Evolutionary conservation across 169 alveolate genomes (phyloP).

Genomic region (Amoebophrya sp.): DNA sequence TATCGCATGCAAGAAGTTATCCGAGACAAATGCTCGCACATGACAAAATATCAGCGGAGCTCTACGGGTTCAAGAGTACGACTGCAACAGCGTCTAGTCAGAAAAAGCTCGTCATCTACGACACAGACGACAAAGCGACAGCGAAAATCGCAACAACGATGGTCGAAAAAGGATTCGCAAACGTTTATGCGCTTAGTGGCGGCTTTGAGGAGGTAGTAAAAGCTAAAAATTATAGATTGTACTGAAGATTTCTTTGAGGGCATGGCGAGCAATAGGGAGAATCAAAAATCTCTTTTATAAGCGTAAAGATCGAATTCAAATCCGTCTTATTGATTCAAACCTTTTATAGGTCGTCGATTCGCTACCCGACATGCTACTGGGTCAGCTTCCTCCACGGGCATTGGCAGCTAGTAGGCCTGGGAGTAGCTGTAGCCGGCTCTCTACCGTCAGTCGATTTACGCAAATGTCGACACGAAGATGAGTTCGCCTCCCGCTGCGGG

Average conservation of each 20-base stretch:
- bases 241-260: too few relatives aligned
- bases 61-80: neutral
- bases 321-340: too few relatives aligned
- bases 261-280: too few relatives aligned
- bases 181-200: neutral
- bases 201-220: neutral
- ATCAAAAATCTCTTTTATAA: too few relatives aligned
- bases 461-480: neutral
- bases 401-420: neutral
- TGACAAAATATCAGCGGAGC: neutral
- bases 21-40: neutral
- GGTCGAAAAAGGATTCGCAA: neutral
- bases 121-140: neutral
- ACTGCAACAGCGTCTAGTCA: neutral
- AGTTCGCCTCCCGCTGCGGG: too few relatives aligned
- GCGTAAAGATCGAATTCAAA: too few relatives aligned
- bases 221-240: too few relatives aligned
- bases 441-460: neutral
- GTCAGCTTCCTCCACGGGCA: too few relatives aligned
- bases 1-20: neutral
- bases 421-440: neutral
- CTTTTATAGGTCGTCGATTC: too few relatives aligned
- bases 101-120: too few relatives aligned
- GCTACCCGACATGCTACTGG: too few relatives aligned
- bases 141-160: neutral